These are phyloP conservation scores for Cadophora sp. DNA, from an alignment of 2,329 filamentous ascomycete species.

Conservation along the genomic window DNA sequence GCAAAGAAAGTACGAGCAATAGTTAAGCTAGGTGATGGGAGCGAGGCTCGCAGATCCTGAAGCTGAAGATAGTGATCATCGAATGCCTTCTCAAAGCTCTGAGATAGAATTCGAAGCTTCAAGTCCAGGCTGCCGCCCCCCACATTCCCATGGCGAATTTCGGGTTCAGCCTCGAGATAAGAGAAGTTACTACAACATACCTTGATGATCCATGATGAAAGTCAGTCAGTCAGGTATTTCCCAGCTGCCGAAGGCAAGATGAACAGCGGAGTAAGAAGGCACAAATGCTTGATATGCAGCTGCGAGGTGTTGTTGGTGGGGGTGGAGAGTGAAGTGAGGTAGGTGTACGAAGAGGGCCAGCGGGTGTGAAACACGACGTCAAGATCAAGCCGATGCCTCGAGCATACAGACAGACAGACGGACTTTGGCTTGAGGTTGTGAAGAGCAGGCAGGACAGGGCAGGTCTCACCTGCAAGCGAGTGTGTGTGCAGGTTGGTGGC, in stretches of 20 bases:
- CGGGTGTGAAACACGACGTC: conserved; percentile 9
- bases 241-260: not conserved
- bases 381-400: conserved; percentile 2
- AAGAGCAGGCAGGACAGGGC: not conserved
- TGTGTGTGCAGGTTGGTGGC: conserved; percentile 17
- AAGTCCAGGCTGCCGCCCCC: conserved; percentile 1
- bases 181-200: conserved; percentile 24
- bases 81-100: not conserved
- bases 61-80: not conserved
- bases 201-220: conserved; percentile 33
- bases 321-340: conserved; percentile 7
- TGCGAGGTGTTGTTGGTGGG: conserved; percentile 2
- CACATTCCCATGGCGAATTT: not conserved
- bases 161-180: conserved; percentile 12
- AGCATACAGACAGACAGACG: not conserved
- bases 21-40: not conserved
- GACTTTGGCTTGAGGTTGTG: not conserved
- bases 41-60: not conserved
- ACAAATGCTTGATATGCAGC: not conserved
- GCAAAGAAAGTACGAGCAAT: not conserved
- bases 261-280: not conserved
- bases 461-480: conserved; percentile 17
- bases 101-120: not conserved
- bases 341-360: conserved; percentile 7
- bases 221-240: not conserved